phyloP scores from a whole-genome alignment of 306 rosid genomes.

The Prunus salicina region DNA sequence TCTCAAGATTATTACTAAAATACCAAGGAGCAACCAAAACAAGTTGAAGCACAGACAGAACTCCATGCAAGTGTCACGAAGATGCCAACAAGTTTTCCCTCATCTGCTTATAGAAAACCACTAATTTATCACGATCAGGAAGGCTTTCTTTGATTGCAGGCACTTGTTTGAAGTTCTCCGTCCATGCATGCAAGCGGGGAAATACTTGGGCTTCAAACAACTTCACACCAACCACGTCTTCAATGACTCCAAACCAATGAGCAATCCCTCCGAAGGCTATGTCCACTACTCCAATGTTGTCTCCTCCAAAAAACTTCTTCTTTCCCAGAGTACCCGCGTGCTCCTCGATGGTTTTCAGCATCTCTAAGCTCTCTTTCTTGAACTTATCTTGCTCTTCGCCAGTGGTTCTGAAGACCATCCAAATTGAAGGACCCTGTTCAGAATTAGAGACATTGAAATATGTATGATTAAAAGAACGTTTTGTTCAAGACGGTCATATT shows the following conservation, averaged over 20 bases:
- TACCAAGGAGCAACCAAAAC: no score
- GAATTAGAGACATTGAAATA: no score
- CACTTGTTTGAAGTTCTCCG: conserved; percentile 24
- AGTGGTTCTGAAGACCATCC: not conserved
- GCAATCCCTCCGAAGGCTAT: conserved; percentile 37
- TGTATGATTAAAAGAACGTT: no score
- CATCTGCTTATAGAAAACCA: not conserved
- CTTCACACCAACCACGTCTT: conserved; percentile 26
- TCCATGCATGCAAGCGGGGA: conserved; percentile 36
- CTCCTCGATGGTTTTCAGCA: conserved; percentile 27
- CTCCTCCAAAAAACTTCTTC: conserved; percentile 16
- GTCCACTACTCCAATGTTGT: conserved; percentile 33
- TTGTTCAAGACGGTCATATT: no score
- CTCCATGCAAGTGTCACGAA: not conserved
- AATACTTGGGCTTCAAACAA: conserved; percentile 15
- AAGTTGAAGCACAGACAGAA: not conserved
- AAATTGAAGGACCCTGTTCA: not conserved
- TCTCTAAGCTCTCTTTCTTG: conserved; percentile 9
- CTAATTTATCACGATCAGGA: conserved; percentile 12
- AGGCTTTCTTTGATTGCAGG: conserved; percentile 29
- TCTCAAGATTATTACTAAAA: no score
- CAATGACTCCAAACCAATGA: conserved; percentile 11
- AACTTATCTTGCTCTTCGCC: conserved; percentile 17
- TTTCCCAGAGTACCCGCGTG: conserved; percentile 1
- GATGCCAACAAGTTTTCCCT: not conserved